Evolutionary conservation across 2,329 filamentous ascomycete genomes (phyloP).

Genomic region (Bisporella sp.): DNA sequence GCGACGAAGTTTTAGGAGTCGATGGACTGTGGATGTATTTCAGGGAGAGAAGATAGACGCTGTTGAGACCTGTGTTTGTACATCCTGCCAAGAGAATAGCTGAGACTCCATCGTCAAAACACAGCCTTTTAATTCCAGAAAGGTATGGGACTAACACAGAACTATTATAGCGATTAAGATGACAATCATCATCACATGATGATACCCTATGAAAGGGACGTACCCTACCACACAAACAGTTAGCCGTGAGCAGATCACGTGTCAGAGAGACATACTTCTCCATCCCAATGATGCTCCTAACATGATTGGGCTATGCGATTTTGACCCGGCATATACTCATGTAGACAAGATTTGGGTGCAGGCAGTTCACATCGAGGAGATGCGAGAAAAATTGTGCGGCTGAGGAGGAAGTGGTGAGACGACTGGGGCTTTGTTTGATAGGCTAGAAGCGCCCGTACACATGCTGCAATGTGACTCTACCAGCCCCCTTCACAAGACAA

Average conservation of each 20-base stretch:
- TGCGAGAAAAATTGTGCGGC: background rate
- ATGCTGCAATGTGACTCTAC: background rate
- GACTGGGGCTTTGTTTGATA: background rate
- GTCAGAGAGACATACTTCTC: background rate
- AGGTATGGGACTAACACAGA: background rate
- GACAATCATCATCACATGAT: constrained; percentile 7
- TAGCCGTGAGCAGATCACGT: background rate
- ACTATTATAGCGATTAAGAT: constrained; percentile 1
- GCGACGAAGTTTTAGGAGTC: background rate
- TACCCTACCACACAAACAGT: constrained; percentile 1
- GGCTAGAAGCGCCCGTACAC: background rate
- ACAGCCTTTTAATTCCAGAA: background rate
- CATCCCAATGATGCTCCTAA: background rate
- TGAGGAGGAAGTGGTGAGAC: background rate
- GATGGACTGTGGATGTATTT: constrained; percentile 1
- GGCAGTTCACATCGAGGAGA: background rate
- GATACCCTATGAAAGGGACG: constrained; percentile 5
- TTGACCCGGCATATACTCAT: background rate
- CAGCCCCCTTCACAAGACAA: no score
- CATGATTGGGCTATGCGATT: background rate
- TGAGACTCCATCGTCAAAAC: background rate
- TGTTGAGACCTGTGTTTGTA: constrained; percentile 3
- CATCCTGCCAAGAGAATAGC: constrained; percentile 8
- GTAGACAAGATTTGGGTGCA: background rate
- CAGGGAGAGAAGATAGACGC: constrained; percentile 9